phyloP scores from a whole-genome alignment of 495 filamentous ascomycete species.

The Apodospora peruviana region DNA sequence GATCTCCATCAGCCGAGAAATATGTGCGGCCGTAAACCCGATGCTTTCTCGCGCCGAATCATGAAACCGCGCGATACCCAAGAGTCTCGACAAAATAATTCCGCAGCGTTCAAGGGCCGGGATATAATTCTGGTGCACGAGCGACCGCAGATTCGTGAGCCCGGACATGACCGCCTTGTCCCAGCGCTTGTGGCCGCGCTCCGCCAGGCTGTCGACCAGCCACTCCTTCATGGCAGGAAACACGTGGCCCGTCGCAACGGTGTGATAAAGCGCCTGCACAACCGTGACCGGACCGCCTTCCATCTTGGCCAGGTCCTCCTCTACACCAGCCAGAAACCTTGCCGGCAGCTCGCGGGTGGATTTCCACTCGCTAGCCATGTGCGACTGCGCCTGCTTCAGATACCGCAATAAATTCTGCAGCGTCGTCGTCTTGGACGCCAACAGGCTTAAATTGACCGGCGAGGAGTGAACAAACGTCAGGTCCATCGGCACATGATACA shows the following conservation, averaged over 20 bases:
- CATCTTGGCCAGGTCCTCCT: constrained; percentile 52
- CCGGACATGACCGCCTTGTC: constrained; percentile 76
- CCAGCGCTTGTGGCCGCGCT: constrained; percentile 94
- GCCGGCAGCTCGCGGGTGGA: constrained; percentile 72
- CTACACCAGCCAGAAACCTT: constrained; percentile 68
- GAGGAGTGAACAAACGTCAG: constrained; percentile 75
- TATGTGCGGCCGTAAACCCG: constrained; percentile 51
- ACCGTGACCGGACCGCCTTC: constrained; percentile 43
- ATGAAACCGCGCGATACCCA: constrained; percentile 81
- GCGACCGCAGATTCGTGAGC: constrained; percentile 67
- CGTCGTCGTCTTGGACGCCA: constrained; percentile 81
- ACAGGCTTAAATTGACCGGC: constrained; percentile 70
- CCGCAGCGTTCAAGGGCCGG: constrained; percentile 79
- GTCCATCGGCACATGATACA: constrained; percentile 71
- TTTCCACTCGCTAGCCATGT: constrained; percentile 75
- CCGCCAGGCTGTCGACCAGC: constrained; percentile 78
- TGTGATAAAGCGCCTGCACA: constrained; percentile 74
- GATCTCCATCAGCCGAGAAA: constrained; percentile 57
- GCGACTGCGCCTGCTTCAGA: constrained; percentile 65
- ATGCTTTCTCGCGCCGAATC: constrained; percentile 60
- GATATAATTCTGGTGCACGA: constrained; percentile 81
- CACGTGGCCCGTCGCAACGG: constrained; percentile 79
- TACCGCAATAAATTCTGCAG: constrained; percentile 83
- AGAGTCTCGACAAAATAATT: constrained; percentile 74
- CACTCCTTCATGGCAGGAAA: constrained; percentile 76